Evolutionary conservation across 2,329 filamentous ascomycete species (phyloP), one percentile per base, ranked within the genome.

Genomic region (Colletotrichum chrysophilum): DNA sequence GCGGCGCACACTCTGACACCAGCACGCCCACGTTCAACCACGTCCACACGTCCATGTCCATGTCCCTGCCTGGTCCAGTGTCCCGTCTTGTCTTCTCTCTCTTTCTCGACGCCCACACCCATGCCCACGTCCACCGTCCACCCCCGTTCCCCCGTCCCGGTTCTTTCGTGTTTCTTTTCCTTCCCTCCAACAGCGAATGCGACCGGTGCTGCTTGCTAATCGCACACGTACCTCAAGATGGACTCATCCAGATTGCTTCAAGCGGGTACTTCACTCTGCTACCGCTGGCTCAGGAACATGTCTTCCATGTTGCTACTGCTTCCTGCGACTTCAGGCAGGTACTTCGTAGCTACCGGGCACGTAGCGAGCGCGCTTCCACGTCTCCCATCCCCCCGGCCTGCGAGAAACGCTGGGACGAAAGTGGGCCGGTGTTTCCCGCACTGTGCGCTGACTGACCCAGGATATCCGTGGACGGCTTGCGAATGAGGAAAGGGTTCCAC

Each of bases 1-100:
- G 70, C 74, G 70, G 74, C 74, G 66, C 66, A 74, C 74, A 72
- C 73, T 66, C 66, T 78, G 71, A 75, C 68, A 74, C 78, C 65
- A 76, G 48, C 52, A 65, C 70, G 55, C 67, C 67, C 36, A 62
- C 30, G 62, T 64, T 70, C 69, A 68, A 66, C 66, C 67, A 66
- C 66, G 61, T 30, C 72, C 52, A 55, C 56, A 32, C 36, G 48
- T 61, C 55, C 71, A 61, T 61, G 56, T 61, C 56, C 56, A 61
- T 32, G 26, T 32, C 56, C 56, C 52, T n/a, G 24, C 38, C 38
- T 43, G 38, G 38, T 10, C 38, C 38, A 43, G 56, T 61, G 26
- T 61, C 56, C 56, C 28, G 56, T 61, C 32, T 43, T 43, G 38
- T 43, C 28, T 61, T 30, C 56, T 28, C 56, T 30, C 18, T 60